Conservation (phyloP, 140 eudicot species). For the Stevia rebaudiana region DNA sequence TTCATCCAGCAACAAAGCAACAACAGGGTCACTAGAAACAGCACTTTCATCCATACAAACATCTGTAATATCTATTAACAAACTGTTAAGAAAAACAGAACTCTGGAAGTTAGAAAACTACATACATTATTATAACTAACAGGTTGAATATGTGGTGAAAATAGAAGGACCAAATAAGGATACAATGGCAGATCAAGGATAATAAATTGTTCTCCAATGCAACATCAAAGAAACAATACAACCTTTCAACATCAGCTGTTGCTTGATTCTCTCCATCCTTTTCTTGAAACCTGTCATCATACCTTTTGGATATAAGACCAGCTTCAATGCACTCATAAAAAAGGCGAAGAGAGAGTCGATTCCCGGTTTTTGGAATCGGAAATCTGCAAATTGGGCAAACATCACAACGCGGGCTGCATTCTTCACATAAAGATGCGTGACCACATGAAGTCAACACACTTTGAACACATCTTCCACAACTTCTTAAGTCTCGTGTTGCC, state of each 20-base stretch:
- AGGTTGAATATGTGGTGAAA: conserved; percentile 2
- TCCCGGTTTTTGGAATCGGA: conserved; percentile 42
- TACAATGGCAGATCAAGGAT: conserved; percentile 91
- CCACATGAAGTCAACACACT: conserved; percentile 74
- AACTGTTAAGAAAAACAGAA: conserved; percentile 46
- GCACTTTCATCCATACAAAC: conserved; percentile 99
- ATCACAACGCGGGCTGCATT: conserved; percentile 85
- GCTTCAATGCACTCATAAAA: conserved; percentile 91
- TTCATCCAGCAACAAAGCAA: conserved; percentile 91
- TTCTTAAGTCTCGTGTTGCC: conserved; percentile 91
- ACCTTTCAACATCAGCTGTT: conserved; percentile 73
- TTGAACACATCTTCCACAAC: conserved; percentile 75
- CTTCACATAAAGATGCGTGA: conserved; percentile 95
- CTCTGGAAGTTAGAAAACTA: neutral
- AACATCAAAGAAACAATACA: conserved; percentile 80
- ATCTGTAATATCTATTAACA: conserved; percentile 76
- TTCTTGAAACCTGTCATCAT: conserved; percentile 75
- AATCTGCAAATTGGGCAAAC: conserved; percentile 81
- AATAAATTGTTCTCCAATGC: conserved; percentile 85
- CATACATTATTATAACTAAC: neutral
- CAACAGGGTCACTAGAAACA: conserved; percentile 92
- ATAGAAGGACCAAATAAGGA: conserved; percentile 34
- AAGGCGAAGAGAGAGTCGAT: conserved; percentile 62
- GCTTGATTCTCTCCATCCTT: conserved; percentile 53
- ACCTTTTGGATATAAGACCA: conserved; percentile 79